Base-by-base conservation (phyloP, 306 rosid species). In the Vigna hirtella region DNA sequence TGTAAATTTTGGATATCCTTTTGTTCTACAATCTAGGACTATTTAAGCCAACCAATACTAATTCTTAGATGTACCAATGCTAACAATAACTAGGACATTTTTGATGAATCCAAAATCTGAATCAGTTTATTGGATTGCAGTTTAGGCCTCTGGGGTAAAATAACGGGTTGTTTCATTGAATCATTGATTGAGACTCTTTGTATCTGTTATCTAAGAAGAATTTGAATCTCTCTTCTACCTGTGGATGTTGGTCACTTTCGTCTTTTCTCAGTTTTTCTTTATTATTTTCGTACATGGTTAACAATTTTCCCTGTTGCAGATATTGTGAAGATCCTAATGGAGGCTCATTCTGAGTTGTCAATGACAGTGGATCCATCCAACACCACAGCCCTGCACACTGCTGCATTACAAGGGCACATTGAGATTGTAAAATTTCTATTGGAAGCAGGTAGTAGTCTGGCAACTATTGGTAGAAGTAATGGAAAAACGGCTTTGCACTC, bases 361-460 rank as follows among this genome's bases (percentile, higher is more conserved):
- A 91, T 96, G 99, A 96, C 99, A 0, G 99, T 90, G 51, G 98
- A 96, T 84, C 83, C 83, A 72, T 90, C 94, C 7, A 96, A 96
- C 91, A 93, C 99, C 26, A 96, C 99, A 10, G 99, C 98, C 28
- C 80, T 96, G 82, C 99, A 96, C 88, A 93, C 98, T 7, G 98
- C 99, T 20, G 98, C 99, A n/a, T 87, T 90, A 6, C 94, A 91
- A 82, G 99, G 99, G 45, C 94, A 96, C 49, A 87, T 50, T 7
- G 94, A 91, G 90, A 82, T 89, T 18, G 98, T 96, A 72, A 82
- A 77, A 20, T 84, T 88, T 72, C 85, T 96, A n/a, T 72, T 91
- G 84, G 97, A 91, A 79, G 89, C 93, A 22, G 94, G 96, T 12
- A 91, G 96, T 76, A 85, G 91, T 76, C 52, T 96, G 40, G 99